These are phyloP conservation scores for Pseudocercospora vitis DNA, from an alignment of 2,329 filamentous ascomycete genomes.

Conservation along the genomic window DNA sequence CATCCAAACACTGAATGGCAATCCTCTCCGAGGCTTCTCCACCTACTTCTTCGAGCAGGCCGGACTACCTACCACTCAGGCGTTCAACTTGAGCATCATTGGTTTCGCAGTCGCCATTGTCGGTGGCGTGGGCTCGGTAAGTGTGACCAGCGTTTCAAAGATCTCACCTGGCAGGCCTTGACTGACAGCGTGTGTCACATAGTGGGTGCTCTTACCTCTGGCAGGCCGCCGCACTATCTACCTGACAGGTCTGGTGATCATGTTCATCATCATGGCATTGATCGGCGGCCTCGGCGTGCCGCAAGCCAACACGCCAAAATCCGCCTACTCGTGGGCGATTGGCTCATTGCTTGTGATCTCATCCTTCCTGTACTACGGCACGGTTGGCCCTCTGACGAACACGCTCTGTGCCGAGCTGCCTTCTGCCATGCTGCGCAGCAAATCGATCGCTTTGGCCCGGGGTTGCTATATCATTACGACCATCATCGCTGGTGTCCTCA, in stretches of 20 bases:
- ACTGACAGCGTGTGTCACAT: neutral
- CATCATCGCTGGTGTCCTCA: slow-evolving; percentile 24
- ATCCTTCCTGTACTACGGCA: slow-evolving; percentile 30
- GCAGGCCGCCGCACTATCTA: slow-evolving; percentile 1
- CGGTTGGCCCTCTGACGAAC: slow-evolving; percentile 27
- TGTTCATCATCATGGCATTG: neutral
- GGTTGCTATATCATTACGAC: neutral
- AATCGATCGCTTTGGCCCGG: neutral
- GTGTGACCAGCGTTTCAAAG: neutral
- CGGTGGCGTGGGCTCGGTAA: neutral
- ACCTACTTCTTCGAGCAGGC: slow-evolving; percentile 1
- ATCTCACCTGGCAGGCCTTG: neutral
- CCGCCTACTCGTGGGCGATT: slow-evolving; percentile 3
- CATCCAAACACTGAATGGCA: slow-evolving; percentile 1
- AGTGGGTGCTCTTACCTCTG: neutral
- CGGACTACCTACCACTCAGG: neutral
- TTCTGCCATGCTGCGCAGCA: neutral
- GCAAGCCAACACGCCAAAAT: neutral
- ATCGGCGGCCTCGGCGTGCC: slow-evolving; percentile 6
- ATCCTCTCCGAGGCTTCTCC: slow-evolving; percentile 1
- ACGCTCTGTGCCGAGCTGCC: neutral
- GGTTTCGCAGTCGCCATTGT: neutral
- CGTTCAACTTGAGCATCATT: neutral
- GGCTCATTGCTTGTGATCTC: slow-evolving; percentile 20
- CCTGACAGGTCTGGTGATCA: neutral